A percentile compares a stretch with the other conserved stretches of the same genome.
These are phyloP conservation scores for Botrytis elliptica DNA, from an alignment of 2,329 filamentous ascomycete genomes.

Conservation along the genomic window DNA sequence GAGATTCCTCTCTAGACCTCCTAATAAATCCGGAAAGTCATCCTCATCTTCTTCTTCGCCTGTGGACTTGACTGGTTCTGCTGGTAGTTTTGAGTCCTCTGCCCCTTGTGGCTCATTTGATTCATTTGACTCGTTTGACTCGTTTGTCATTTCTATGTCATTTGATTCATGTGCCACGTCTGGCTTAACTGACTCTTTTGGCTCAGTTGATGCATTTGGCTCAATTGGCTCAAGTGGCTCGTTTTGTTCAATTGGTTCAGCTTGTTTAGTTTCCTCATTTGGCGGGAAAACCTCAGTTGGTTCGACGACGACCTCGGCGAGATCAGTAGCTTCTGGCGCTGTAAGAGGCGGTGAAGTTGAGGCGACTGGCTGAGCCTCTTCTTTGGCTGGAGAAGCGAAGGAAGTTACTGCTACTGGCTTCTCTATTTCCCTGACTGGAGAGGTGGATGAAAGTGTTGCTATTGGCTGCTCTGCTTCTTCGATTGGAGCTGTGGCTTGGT, in stretches of 20 bases:
- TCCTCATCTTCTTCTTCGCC: slow-evolving; percentile 29
- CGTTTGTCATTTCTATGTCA: neutral
- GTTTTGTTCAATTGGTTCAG: neutral
- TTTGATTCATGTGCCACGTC: neutral
- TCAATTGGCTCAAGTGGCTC: neutral
- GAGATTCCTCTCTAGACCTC: slow-evolving; percentile 34
- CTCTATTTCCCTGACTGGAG: neutral
- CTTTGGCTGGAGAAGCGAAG: neutral
- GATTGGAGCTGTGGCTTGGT: neutral
- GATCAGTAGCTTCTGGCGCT: neutral
- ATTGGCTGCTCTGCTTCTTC: neutral
- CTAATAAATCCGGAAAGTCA: slow-evolving; percentile 34
- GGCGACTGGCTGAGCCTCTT: neutral
- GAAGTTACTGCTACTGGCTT: neutral
- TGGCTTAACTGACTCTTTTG: neutral
- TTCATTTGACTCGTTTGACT: neutral
- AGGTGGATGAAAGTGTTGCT: neutral
- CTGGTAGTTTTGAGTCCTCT: neutral
- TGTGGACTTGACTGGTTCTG: neutral
- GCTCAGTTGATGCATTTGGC: neutral
- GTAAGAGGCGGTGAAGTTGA: neutral
- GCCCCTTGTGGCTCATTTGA: neutral
- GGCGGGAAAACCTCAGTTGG: neutral
- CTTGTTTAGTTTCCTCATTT: no score
- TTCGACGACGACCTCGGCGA: neutral